These are phyloP conservation scores for Centaurea solstitialis DNA, from an alignment of 129 eudicot genomes.

Conservation along the genomic window DNA sequence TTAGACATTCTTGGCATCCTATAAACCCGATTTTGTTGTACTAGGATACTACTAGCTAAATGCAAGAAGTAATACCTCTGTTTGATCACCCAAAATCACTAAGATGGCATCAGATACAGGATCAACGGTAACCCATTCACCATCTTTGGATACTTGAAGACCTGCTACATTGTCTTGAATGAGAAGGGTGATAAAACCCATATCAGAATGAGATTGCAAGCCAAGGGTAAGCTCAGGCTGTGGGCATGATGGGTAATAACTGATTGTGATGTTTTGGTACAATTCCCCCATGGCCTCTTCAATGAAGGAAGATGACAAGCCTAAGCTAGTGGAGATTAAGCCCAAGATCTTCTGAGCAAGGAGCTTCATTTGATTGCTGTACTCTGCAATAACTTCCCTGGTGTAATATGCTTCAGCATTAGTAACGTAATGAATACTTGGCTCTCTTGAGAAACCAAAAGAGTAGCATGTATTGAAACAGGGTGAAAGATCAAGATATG, in stretches of 20 bases:
- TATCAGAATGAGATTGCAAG: slow-evolving; percentile 86
- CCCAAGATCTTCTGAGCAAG: slow-evolving; percentile 70
- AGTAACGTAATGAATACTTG: slow-evolving; percentile 14
- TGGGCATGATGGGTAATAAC: slow-evolving; percentile 93
- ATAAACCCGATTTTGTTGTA: background rate
- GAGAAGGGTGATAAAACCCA: slow-evolving; percentile 90
- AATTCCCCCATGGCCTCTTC: slow-evolving; percentile 78
- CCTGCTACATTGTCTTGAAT: slow-evolving; percentile 92
- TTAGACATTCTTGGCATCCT: background rate
- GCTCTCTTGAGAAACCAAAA: background rate
- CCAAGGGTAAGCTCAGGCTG: slow-evolving; percentile 95
- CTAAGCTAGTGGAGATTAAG: slow-evolving; percentile 74
- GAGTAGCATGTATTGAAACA: background rate
- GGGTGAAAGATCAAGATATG: background rate
- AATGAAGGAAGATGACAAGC: slow-evolving; percentile 53
- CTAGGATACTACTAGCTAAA: background rate
- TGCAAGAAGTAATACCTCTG: slow-evolving; percentile 63
- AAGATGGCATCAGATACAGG: slow-evolving; percentile 78
- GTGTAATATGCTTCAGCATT: background rate
- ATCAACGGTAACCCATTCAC: slow-evolving; percentile 69
- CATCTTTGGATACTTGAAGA: slow-evolving; percentile 75
- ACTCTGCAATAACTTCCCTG: slow-evolving; percentile 71
- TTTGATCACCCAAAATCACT: slow-evolving; percentile 87
- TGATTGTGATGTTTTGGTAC: slow-evolving; percentile 84
- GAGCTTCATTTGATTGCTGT: slow-evolving; percentile 65